A percentile compares a stretch with the other conserved stretches of the same genome.
phyloP scores from a whole-genome alignment of 495 filamentous ascomycete species.

The Penicillium fimorum region DNA sequence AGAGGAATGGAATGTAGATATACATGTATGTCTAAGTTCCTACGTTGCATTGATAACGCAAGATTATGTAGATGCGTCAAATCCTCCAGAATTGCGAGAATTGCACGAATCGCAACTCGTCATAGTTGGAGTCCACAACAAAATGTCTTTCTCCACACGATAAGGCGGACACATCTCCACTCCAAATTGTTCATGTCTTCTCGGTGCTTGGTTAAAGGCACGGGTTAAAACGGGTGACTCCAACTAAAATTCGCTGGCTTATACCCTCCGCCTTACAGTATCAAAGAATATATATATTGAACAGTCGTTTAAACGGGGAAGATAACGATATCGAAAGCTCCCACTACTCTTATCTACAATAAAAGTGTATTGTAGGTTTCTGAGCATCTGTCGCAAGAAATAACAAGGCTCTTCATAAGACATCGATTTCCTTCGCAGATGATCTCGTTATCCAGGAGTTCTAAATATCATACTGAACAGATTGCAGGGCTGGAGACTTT shows the following conservation, averaged over 20 bases:
- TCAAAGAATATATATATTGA: no score
- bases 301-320: no score
- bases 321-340: no score
- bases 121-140: background rate
- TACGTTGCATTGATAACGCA: background rate
- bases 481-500: background rate
- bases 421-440: background rate
- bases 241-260: no score
- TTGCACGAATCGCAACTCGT: background rate
- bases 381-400: background rate
- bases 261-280: no score
- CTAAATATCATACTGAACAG: background rate
- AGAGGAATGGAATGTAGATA: background rate
- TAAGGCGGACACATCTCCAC: background rate
- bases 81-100: background rate
- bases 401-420: background rate
- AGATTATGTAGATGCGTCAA: background rate
- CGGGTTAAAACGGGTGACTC: no score
- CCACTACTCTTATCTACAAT: no score
- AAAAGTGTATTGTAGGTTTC: no score
- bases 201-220: no score
- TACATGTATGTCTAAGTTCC: background rate
- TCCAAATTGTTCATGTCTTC: background rate
- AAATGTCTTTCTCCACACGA: conserved; percentile 2
- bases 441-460: background rate